Evolutionary conservation across 2,329 filamentous ascomycete genomes (phyloP).

Genomic region (Penicillium psychrosexuale): DNA sequence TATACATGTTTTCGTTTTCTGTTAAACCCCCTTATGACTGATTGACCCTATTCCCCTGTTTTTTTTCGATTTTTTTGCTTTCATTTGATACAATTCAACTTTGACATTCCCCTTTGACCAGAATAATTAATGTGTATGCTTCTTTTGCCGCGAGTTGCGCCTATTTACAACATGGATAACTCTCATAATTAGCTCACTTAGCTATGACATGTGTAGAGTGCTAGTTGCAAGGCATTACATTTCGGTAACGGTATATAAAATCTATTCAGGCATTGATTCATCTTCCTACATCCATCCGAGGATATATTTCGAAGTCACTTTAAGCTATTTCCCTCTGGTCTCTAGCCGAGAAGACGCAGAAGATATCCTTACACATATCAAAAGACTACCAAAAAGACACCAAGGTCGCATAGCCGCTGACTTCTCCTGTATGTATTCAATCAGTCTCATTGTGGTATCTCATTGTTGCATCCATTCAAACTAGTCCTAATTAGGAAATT

Average conservation of each 20-base stretch:
- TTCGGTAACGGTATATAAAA: background rate
- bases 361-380: too few species aligned
- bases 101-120: background rate
- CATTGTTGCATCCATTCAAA: background rate
- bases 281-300: too few species aligned
- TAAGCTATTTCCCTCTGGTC: too few species aligned
- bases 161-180: background rate
- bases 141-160: background rate
- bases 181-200: background rate
- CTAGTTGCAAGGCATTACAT: too few species aligned
- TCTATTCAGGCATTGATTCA: background rate
- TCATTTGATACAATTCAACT: conserved; percentile 10
- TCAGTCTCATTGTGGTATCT: background rate
- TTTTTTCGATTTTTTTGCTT: conserved; percentile 1
- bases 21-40: conserved; percentile 22
- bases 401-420: too few species aligned
- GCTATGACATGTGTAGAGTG: background rate
- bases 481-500: conserved; percentile 13
- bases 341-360: too few species aligned
- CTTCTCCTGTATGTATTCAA: background rate
- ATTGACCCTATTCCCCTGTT: conserved; percentile 24
- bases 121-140: background rate
- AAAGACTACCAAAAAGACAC: too few species aligned
- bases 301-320: too few species aligned
- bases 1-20: conserved; percentile 15